These are phyloP conservation scores for Suhomyces sp. DNA, from an alignment of 805 yeast genomes.

Conservation along the genomic window DNA sequence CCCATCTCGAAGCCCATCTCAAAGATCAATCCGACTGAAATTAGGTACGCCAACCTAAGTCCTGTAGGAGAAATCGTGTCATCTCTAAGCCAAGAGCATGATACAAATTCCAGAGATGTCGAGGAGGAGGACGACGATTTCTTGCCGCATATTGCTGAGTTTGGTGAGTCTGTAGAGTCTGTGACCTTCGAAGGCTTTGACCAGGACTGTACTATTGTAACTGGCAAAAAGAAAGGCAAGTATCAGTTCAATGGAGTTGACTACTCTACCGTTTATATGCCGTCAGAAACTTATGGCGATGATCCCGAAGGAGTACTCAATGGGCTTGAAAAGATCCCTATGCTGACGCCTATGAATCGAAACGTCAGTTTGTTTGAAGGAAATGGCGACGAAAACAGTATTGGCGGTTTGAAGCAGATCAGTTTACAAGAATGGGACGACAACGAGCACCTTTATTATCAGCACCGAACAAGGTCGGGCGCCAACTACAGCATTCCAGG, in stretches of 20 bases:
- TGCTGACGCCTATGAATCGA: slow-evolving; percentile 3
- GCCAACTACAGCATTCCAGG: slow-evolving; percentile 19
- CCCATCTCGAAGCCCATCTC: too few relatives aligned
- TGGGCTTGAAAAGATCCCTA: slow-evolving; percentile 30
- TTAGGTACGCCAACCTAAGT: not conserved
- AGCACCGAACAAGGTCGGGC: slow-evolving; percentile 20
- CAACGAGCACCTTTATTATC: slow-evolving; percentile 22
- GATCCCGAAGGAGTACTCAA: slow-evolving; percentile 6
- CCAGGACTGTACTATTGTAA: slow-evolving; percentile 13
- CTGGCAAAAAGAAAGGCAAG: slow-evolving; percentile 6
- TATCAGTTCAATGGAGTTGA: slow-evolving; percentile 3
- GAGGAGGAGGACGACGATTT: slow-evolving; percentile 3
- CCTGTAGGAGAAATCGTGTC: slow-evolving; percentile 10
- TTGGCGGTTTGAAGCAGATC: slow-evolving; percentile 14
- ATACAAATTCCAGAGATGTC: slow-evolving; percentile 4
- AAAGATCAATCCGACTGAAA: not conserved
- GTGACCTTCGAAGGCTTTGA: slow-evolving; percentile 23
- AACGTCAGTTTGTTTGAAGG: not conserved
- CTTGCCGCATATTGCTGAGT: slow-evolving; percentile 23
- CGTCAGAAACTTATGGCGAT: not conserved
- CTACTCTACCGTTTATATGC: not conserved
- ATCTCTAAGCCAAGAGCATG: not conserved
- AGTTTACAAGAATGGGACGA: slow-evolving; percentile 34
- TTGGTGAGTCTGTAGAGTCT: slow-evolving; percentile 20
- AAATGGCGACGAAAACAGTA: not conserved